Evolutionary conservation across 2,329 filamentous ascomycete genomes (phyloP), one percentile per base, ranked within the genome.

Genomic region (Mariannaea sp.): DNA sequence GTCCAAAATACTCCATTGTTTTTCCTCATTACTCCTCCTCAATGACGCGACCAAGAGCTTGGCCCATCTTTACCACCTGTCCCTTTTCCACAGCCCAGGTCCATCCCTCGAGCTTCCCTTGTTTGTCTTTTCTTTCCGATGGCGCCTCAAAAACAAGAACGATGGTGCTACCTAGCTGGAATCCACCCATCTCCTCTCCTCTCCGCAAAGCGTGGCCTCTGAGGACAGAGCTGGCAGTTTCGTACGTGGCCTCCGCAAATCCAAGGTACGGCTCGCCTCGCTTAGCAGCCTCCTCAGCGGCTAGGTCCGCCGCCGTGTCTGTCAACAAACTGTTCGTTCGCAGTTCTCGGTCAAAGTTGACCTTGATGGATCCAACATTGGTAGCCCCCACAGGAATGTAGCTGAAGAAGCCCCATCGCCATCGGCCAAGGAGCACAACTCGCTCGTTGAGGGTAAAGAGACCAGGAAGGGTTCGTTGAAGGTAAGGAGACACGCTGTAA

Each of bases 131-230:
- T 51, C 78, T 78, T 71, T 82, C 85, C 1, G 85, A 60, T 1
- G 94, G 94, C 10, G 94, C 94, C 75, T 99, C 95, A 69, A 99
- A 99, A 1, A 99, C 92, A 46, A 99, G 78, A 32, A 99, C 94
- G 61, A 99, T 87, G 1, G 93, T 96, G 71, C 91, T 96, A 16
- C 94, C 94, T 3, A 99, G 80, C 76, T 95, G 91, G 75, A 99
- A 99, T 0, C 94, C 95, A 49, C 94, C 94, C 92, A 99, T 97
- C 73, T 99, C 94, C 69, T 97, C 93, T 29, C 94, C 94, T 38
- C 89, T 82, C 58, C 87, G 84, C 49, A 99, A 76, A 1, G 93
- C 88, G 70, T 97, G 86, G 2, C 95, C 94, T 16, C 85, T 84
- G 0, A 99, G 79, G 2, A 96, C 82, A 3, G 80, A 75, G 66